Percentiles rank a stretch among this genome's conserved stretches.
Evolutionary conservation across 2,329 filamentous ascomycete species (phyloP).

Genomic region (Phialocephala subalpina): DNA sequence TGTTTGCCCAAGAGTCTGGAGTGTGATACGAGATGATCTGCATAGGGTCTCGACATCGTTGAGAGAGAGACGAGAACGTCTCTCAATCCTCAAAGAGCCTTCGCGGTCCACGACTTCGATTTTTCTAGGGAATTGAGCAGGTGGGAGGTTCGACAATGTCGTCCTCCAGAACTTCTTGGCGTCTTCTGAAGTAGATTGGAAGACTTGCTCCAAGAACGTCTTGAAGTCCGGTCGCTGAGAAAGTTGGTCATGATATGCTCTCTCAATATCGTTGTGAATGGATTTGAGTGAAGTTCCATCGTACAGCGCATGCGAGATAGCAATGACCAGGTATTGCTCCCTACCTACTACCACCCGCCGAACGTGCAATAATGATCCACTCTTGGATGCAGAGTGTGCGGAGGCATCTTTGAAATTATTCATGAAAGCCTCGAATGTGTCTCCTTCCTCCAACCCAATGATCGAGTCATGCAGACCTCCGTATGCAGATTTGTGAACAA

Average conservation of each 20-base stretch:
- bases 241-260: constrained; percentile 63
- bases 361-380: constrained; percentile 57
- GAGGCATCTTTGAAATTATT: constrained; percentile 50
- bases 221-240: constrained; percentile 56
- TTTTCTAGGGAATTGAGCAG: constrained; percentile 49
- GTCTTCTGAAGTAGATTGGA: constrained; percentile 49
- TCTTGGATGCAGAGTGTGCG: constrained; percentile 46
- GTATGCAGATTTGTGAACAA: constrained; percentile 48
- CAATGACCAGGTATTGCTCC: constrained; percentile 63
- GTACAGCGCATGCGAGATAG: constrained; percentile 86
- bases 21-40: constrained; percentile 69
- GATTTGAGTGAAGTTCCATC: constrained; percentile 85
- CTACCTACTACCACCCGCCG: constrained; percentile 47
- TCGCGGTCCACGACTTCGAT: constrained; percentile 14
- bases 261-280: constrained; percentile 74
- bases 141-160: constrained; percentile 63
- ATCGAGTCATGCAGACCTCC: constrained; percentile 1
- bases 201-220: constrained; percentile 58
- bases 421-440: constrained; percentile 45
- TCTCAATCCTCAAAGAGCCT: constrained; percentile 53
- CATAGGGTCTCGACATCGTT: constrained; percentile 65
- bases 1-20: constrained; percentile 79
- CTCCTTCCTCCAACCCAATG: not conserved
- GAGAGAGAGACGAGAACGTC: constrained; percentile 51
- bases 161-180: constrained; percentile 75